Evolutionary conservation across 345 rosid species (phyloP).

Genomic region (Carallia brachiata): DNA sequence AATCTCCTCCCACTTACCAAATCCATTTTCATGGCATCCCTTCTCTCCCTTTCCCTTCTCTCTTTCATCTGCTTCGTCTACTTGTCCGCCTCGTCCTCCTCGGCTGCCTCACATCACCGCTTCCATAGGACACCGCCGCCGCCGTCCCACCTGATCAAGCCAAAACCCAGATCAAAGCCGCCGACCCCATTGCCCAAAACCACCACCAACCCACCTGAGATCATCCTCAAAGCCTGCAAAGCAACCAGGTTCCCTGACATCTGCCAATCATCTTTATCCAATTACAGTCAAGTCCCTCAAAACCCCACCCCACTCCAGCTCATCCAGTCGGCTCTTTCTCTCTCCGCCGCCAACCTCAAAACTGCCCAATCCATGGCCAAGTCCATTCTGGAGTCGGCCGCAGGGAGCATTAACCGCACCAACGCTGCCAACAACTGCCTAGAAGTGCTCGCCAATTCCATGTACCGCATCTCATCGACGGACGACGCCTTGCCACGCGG

Average conservation of each 20-base stretch:
- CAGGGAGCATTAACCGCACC: conserved; percentile 55
- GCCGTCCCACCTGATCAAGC: neutral
- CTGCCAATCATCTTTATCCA: conserved; percentile 43
- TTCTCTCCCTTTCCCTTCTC: conserved; percentile 20
- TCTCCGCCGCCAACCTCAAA: conserved; percentile 52
- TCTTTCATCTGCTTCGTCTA: conserved; percentile 18
- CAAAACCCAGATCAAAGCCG: neutral
- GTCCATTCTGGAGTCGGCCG: conserved; percentile 53
- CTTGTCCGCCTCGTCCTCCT: conserved; percentile 6
- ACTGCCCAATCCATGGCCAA: conserved; percentile 52
- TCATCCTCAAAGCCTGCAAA: conserved; percentile 50
- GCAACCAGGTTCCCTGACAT: conserved; percentile 59
- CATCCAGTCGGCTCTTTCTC: conserved; percentile 62
- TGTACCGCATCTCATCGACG: conserved; percentile 40
- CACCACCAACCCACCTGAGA: conserved; percentile 2
- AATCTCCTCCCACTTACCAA: neutral
- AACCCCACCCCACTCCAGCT: conserved; percentile 52
- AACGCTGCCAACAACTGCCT: conserved; percentile 57
- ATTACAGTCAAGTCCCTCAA: conserved; percentile 20
- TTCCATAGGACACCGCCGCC: too few relatives aligned
- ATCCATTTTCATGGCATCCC: conserved; percentile 25
- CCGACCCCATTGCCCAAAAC: neutral
- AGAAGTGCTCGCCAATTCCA: conserved; percentile 54
- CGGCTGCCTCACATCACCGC: conserved; percentile 14
- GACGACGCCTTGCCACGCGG: conserved; percentile 45